A percentile compares a stretch with the other conserved stretches of the same genome.
Evolutionary conservation across 768 basidiomycete genomes (phyloP).

Genomic region (Mycena alexandri): DNA sequence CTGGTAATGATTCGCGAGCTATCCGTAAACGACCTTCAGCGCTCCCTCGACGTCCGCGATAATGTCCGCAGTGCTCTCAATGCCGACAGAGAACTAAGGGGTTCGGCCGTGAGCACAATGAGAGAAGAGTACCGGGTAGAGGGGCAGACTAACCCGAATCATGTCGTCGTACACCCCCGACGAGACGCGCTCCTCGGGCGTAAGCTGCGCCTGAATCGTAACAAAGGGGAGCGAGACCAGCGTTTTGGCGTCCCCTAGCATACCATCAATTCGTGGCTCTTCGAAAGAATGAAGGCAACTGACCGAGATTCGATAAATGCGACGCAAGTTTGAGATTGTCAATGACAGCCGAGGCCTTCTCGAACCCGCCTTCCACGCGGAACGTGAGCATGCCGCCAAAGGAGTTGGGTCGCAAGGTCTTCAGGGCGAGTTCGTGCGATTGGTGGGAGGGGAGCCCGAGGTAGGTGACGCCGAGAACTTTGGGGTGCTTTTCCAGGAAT

Average conservation of each 20-base stretch:
- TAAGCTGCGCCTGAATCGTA: constrained; percentile 72
- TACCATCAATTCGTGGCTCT: background rate
- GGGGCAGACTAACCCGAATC: constrained; percentile 60
- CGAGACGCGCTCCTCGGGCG: constrained; percentile 58
- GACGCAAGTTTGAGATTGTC: constrained; percentile 54
- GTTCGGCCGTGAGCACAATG: background rate
- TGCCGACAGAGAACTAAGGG: no score
- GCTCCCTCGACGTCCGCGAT: no score
- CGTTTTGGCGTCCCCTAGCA: constrained; percentile 64
- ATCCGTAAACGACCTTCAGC: no score
- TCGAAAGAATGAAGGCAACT: background rate
- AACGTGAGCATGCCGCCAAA: constrained; percentile 53
- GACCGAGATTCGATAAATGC: constrained; percentile 50
- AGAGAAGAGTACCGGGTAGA: background rate
- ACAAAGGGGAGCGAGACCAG: constrained; percentile 69
- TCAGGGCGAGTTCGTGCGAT: constrained; percentile 46
- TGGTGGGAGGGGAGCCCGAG: constrained; percentile 49
- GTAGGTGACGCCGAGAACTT: constrained; percentile 50
- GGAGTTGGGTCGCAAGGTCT: constrained; percentile 38
- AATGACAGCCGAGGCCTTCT: constrained; percentile 44
- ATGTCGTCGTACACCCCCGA: constrained; percentile 68
- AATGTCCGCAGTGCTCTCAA: no score
- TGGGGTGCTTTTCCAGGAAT: constrained; percentile 49
- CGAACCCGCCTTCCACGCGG: constrained; percentile 45
- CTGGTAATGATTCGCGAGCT: no score